phyloP scores from a whole-genome alignment of 768 basidiomycete species.

The Lentinula aciculospora region DNA sequence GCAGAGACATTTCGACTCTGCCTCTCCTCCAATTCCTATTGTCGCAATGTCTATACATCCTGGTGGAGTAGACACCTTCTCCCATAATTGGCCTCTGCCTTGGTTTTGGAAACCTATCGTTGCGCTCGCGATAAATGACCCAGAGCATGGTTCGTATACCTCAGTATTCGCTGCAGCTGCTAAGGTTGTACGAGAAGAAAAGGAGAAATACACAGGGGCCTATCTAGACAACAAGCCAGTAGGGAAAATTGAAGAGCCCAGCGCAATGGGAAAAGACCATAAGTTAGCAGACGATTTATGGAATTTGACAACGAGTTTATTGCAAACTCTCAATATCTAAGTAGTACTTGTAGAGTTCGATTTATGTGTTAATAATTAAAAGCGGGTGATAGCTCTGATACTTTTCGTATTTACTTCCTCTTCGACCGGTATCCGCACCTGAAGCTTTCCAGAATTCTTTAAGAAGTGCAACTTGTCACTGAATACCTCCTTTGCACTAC shows the following conservation, averaged over 20 bases:
- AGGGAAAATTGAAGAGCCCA: slow-evolving; percentile 16
- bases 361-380: neutral
- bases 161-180: slow-evolving; percentile 25
- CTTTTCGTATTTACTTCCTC: neutral
- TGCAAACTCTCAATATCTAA: neutral
- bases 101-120: slow-evolving; percentile 7
- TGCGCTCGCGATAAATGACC: neutral
- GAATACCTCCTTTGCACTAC: neutral
- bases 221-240: slow-evolving; percentile 20
- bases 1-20: slow-evolving; percentile 5
- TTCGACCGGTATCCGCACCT: neutral
- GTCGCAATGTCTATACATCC: slow-evolving; percentile 22
- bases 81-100: slow-evolving; percentile 13
- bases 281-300: slow-evolving; percentile 25
- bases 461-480: neutral
- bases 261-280: slow-evolving; percentile 16
- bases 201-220: slow-evolving; percentile 22
- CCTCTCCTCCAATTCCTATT: slow-evolving; percentile 10
- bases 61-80: slow-evolving; percentile 25
- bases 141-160: slow-evolving; percentile 20
- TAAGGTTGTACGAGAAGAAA: slow-evolving; percentile 18
- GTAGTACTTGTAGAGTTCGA: neutral
- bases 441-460: neutral
- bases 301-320: slow-evolving; percentile 19
- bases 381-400: neutral